Conservation (phyloP, 106 monocot species). For the Amphibolis antarctica region DNA sequence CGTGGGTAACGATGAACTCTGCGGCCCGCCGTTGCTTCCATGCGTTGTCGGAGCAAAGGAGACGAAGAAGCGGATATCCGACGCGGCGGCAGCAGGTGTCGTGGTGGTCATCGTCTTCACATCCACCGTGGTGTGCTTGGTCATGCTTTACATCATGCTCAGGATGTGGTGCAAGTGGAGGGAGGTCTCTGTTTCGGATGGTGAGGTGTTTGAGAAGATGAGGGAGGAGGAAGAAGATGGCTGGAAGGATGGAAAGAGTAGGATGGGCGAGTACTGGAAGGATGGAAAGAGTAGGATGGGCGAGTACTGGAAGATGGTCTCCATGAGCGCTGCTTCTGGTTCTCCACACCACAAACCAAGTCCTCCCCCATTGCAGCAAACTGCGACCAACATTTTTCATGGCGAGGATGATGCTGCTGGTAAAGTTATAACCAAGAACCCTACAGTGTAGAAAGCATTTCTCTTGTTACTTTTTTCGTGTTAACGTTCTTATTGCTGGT, state of each 20-base stretch:
- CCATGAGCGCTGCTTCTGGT: constrained; percentile 3
- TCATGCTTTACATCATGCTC: constrained; percentile 60
- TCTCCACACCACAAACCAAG: neutral
- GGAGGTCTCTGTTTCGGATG: constrained; percentile 64
- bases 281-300: constrained; percentile 14
- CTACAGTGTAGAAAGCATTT: too few species aligned
- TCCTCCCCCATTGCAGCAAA: neutral
- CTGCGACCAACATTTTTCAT: too few species aligned
- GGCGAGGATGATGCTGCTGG: too few species aligned
- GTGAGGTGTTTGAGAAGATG: constrained; percentile 20
- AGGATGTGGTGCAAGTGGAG: constrained; percentile 84
- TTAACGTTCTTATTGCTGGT: too few species aligned
- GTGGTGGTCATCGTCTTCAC: constrained; percentile 53
- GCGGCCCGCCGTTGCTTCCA: constrained; percentile 41
- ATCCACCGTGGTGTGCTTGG: constrained; percentile 50
- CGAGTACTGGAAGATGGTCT: constrained; percentile 41
- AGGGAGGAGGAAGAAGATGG: constrained; percentile 10
- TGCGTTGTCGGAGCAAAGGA: constrained; percentile 1
- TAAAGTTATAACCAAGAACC: too few species aligned
- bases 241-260: constrained; percentile 4
- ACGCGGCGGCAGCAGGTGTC: constrained; percentile 34
- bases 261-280: constrained; percentile 21
- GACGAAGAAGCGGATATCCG: constrained; percentile 18
- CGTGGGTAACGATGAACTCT: constrained; percentile 34
- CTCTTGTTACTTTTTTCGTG: too few species aligned